These are phyloP conservation scores for Globisporangium emineosum DNA, from an alignment of 352 stramenopile species.

Conservation along the genomic window DNA sequence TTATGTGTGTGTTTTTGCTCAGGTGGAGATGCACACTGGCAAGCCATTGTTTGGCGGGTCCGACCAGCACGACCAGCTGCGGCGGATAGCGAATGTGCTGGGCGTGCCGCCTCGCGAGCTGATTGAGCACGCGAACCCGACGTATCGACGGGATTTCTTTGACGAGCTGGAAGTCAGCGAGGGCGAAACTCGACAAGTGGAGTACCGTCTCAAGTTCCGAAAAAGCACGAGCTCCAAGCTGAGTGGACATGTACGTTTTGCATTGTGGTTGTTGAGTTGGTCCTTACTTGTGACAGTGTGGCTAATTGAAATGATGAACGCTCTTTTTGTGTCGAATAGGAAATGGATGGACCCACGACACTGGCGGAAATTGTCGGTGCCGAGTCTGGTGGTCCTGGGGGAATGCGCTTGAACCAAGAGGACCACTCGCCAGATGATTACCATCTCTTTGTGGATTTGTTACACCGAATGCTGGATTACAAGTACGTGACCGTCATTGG, in stretches of 20 bases:
- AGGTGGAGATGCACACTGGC: conserved; percentile 97
- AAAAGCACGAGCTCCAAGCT: conserved; percentile 40
- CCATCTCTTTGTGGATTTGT: conserved; percentile 90
- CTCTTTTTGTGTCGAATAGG: conserved; percentile 14
- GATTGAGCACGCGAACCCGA: conserved; percentile 83
- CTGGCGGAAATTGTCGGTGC: conserved; percentile 60
- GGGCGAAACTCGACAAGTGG: conserved; percentile 47
- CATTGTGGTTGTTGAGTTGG: background rate
- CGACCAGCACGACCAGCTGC: conserved; percentile 97
- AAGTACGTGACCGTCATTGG: conserved; percentile 53
- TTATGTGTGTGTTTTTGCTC: background rate
- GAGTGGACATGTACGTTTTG: conserved; percentile 28
- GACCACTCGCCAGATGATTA: conserved; percentile 88
- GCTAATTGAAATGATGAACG: conserved; percentile 8
- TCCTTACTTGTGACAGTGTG: background rate
- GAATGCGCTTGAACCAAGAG: conserved; percentile 42
- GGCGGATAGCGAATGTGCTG: conserved; percentile 94
- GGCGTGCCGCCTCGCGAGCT: conserved; percentile 92
- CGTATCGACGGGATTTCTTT: conserved; percentile 91
- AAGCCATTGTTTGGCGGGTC: conserved; percentile 96
- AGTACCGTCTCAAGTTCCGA: conserved; percentile 68
- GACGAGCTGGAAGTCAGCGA: conserved; percentile 70
- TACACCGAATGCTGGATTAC: conserved; percentile 95
- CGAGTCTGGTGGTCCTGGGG: conserved; percentile 34
- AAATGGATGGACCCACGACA: conserved; percentile 35